Conservation (phyloP, 768 basidiomycete species). For the Dendrothele bispora region DNA sequence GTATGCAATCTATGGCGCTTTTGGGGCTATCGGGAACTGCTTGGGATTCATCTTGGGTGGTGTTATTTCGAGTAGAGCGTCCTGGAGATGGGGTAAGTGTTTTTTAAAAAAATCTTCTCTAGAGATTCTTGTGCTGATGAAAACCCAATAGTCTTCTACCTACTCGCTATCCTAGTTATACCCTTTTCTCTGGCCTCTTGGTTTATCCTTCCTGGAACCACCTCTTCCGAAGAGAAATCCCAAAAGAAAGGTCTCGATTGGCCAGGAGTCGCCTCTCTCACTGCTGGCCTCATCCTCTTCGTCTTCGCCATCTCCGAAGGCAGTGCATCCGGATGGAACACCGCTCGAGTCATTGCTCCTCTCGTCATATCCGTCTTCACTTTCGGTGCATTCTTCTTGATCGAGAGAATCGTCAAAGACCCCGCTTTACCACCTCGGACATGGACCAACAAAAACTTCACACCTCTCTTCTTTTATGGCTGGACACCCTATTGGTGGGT, state of each 20-base stretch:
- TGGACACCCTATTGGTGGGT: conserved; percentile 13
- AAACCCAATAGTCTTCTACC: conserved; percentile 36
- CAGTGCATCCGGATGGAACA: conserved; percentile 45
- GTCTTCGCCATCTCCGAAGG: conserved; percentile 39
- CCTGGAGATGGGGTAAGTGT: conserved; percentile 41
- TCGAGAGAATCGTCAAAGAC: conserved; percentile 30
- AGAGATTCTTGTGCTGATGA: neutral
- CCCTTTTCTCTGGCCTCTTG: conserved; percentile 9
- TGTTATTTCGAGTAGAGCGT: conserved; percentile 32
- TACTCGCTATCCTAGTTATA: conserved; percentile 35
- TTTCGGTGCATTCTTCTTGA: conserved; percentile 41
- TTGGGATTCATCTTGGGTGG: conserved; percentile 41
- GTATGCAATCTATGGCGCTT: conserved; percentile 42
- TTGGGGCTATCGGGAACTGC: conserved; percentile 44
- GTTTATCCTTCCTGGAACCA: conserved; percentile 12
- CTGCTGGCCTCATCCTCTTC: conserved; percentile 26
- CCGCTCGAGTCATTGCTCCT: conserved; percentile 39
- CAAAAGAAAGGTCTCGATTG: conserved; percentile 10
- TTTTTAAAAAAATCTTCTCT: too few relatives aligned
- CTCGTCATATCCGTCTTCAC: conserved; percentile 42
- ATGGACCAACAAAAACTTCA: conserved; percentile 40
- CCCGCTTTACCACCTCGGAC: conserved; percentile 30
- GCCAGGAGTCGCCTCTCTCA: conserved; percentile 12
- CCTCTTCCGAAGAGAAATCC: neutral
- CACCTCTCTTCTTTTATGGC: conserved; percentile 34